These are phyloP conservation scores for Colletotrichum limetticola DNA, from an alignment of 2,329 filamentous ascomycete species.

Conservation along the genomic window DNA sequence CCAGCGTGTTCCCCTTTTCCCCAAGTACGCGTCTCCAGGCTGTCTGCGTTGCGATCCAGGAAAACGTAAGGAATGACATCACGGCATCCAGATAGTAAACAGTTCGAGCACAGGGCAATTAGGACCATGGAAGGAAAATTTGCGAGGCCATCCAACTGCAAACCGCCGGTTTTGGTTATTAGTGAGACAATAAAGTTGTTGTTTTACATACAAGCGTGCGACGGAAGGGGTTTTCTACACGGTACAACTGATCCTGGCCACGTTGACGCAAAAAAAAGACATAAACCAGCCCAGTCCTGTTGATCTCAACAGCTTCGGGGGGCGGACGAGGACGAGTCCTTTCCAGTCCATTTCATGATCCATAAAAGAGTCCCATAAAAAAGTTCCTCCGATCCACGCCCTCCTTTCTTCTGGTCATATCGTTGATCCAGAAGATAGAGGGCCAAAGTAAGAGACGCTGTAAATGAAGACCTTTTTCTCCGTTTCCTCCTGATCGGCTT, in stretches of 20 bases:
- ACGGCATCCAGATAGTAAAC: too few relatives aligned
- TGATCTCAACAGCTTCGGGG: neutral
- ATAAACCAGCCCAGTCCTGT: conserved; percentile 15
- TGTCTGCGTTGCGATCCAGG: neutral
- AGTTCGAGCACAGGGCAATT: too few relatives aligned
- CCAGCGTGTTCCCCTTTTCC: neutral
- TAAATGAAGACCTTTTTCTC: neutral
- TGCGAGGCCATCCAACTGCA: conserved; percentile 33
- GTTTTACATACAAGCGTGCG: conserved; percentile 34
- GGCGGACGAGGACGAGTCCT: neutral
- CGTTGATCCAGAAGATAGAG: neutral
- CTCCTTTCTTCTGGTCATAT: conserved; percentile 11
- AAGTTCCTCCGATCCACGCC: conserved; percentile 28
- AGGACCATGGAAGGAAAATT: neutral
- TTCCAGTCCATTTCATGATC: conserved; percentile 32
- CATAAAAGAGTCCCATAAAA: conserved; percentile 32
- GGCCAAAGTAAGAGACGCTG: neutral
- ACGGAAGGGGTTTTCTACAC: conserved; percentile 29
- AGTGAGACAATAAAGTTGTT: conserved; percentile 34
- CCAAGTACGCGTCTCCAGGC: neutral
- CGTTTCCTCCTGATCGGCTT: neutral
- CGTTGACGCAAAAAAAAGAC: conserved; percentile 15
- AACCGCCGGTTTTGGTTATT: conserved; percentile 33
- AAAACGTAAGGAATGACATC: neutral
- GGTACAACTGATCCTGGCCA: conserved; percentile 13